Percentiles rank a stretch among this genome's conserved stretches.
Evolutionary conservation across 2,329 filamentous ascomycete species (phyloP).

Genomic region (Capronia coronata): DNA sequence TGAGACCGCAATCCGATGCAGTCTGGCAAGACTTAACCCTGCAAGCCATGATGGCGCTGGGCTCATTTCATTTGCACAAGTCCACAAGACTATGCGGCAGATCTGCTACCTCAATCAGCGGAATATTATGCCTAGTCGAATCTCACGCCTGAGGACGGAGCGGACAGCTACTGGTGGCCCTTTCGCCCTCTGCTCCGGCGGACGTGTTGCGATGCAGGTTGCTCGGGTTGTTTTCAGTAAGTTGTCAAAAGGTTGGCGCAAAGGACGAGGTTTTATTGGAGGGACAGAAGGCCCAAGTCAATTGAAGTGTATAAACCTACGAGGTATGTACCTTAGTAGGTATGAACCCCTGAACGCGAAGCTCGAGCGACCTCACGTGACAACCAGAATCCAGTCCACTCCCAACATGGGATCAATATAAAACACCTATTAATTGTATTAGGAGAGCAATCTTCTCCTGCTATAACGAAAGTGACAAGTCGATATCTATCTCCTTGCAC

Average conservation of each 20-base stretch:
- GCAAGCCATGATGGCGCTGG: conserved; percentile 31
- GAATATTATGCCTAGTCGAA: no score
- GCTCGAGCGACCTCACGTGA: not conserved
- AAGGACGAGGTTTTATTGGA: no score
- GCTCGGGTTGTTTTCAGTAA: not conserved
- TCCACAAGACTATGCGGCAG: no score
- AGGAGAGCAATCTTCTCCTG: not conserved
- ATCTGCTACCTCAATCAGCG: no score
- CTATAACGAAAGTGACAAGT: not conserved
- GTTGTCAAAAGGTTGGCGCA: no score
- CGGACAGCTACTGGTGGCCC: no score
- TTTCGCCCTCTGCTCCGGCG: no score
- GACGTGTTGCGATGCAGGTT: no score
- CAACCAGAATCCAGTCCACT: not conserved
- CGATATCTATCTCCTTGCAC: not conserved
- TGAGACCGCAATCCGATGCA: conserved; percentile 55
- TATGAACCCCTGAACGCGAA: not conserved
- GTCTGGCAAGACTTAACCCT: conserved; percentile 45
- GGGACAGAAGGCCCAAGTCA: no score
- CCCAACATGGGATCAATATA: not conserved
- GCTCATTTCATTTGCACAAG: not conserved
- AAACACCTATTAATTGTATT: not conserved
- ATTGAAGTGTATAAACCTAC: no score
- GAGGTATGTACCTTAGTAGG: no score
- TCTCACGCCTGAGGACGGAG: no score